phyloP scores from a whole-genome alignment of 2,329 filamentous ascomycete species.

The Colletotrichum sp. region DNA sequence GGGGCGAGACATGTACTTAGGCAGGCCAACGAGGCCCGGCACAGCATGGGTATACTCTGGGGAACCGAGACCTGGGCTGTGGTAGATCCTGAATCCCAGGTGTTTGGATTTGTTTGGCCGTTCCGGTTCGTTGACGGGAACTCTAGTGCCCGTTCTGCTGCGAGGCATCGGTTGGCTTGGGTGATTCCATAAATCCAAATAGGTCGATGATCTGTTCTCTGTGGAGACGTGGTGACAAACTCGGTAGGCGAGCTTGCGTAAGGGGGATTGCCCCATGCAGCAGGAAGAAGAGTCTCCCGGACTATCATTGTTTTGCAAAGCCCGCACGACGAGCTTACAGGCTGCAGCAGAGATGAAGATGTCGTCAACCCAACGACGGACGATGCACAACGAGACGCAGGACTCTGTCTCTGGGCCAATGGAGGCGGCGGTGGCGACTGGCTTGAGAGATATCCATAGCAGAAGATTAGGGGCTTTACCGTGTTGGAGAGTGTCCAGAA shows the following conservation, averaged over 20 bases:
- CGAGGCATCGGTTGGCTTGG: background rate
- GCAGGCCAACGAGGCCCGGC: background rate
- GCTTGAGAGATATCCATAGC: background rate
- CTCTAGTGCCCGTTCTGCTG: background rate
- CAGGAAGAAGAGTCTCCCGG: background rate
- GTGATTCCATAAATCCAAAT: background rate
- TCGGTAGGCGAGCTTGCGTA: background rate
- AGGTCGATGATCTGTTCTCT: background rate
- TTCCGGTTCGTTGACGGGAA: background rate
- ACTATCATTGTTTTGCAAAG: background rate
- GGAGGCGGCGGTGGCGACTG: background rate
- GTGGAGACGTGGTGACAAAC: background rate
- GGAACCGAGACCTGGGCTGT: background rate
- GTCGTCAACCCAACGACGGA: background rate
- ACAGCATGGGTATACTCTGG: background rate
- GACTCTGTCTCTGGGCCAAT: background rate
- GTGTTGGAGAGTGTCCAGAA: background rate
- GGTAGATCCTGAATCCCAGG: background rate
- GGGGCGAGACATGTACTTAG: background rate
- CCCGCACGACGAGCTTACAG: background rate
- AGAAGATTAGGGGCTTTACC: background rate
- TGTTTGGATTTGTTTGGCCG: background rate
- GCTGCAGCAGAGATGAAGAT: background rate
- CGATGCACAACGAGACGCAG: background rate
- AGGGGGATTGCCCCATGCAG: background rate